Evolutionary conservation across 2,329 filamentous ascomycete species (phyloP).

Genomic region (Trichocomaceae sp.): DNA sequence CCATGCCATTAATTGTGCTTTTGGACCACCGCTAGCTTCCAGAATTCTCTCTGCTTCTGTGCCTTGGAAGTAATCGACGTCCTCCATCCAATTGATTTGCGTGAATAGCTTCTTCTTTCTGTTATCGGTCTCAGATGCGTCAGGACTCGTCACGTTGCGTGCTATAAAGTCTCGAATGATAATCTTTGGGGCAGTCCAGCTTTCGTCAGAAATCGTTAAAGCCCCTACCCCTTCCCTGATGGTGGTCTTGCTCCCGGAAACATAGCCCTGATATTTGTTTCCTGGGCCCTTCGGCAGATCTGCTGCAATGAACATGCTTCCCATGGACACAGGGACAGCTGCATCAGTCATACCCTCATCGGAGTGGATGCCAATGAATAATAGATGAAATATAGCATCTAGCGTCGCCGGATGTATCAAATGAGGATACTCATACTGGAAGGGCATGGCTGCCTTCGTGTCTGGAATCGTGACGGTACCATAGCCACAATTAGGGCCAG

Average conservation of each 20-base stretch:
- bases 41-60: background rate
- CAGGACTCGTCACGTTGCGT: background rate
- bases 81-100: background rate
- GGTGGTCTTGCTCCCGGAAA: background rate
- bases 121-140: background rate
- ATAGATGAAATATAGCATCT: constrained; percentile 28
- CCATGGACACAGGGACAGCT: constrained; percentile 20
- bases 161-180: background rate
- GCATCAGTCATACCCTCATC: constrained; percentile 13
- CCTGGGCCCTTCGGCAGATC: background rate
- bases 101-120: background rate
- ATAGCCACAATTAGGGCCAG: background rate
- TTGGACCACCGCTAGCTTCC: background rate
- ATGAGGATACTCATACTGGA: constrained; percentile 25
- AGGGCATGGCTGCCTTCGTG: constrained; percentile 23
- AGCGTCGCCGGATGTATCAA: constrained; percentile 33
- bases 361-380: constrained; percentile 19
- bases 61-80: background rate
- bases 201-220: constrained; percentile 4
- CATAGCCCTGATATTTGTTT: background rate
- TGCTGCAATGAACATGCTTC: background rate
- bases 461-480: background rate
- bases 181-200: background rate
- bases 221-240: background rate
- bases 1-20: background rate